Base-by-base conservation (phyloP, 208 protist genomes). In the Leishmania arabica region DNA sequence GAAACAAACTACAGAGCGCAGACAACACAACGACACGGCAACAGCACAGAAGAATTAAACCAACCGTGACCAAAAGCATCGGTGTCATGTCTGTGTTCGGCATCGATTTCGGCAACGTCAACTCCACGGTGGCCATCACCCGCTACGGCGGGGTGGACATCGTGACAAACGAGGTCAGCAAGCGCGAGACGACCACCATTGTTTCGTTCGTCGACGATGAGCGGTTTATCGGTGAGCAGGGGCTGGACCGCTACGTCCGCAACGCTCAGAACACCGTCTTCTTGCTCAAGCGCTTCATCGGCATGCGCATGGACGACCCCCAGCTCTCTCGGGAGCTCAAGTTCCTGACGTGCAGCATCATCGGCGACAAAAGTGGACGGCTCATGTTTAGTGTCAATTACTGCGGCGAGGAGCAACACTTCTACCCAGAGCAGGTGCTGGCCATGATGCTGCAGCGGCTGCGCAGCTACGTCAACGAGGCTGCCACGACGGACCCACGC, bases 351-450 rank as follows among this genome's bases (percentile, higher is more conserved):
- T 96, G 89, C 79, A 79, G 85, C 69, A 81, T 95, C 68, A 85
- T 86, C 75, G 92, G 88, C 51, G 93, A 93, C 69, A 86, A 89
- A 9, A 77, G 89, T 31, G 93, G 89, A 37, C 89, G 91, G 19
- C 89, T 98, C 58, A 93, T 93, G 91, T 95, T 97, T 75, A 88
- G 86, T 53, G 94, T 97, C 51, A 89, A 89, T 68, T 98, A 97
- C 92, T 92, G 92, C 68, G 88, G 80, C 56, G 90, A 98, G 73
- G 54, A 86, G 58, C 89, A 82, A 60, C 90, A 80, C 78, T 97
- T 98, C 81, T 95, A 93, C 75, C 96, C 96, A 13, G 95, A 98
- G 90, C 96, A 98, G 85, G 90, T 97, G 37, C 83, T 98, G n/a
- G 96, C 93, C 8, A 98, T 98, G 96, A 83, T 97, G 82, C 89